Evolutionary conservation across 495 filamentous ascomycete genomes (phyloP).

Genomic region (Hypomontagnella monticulosa): DNA sequence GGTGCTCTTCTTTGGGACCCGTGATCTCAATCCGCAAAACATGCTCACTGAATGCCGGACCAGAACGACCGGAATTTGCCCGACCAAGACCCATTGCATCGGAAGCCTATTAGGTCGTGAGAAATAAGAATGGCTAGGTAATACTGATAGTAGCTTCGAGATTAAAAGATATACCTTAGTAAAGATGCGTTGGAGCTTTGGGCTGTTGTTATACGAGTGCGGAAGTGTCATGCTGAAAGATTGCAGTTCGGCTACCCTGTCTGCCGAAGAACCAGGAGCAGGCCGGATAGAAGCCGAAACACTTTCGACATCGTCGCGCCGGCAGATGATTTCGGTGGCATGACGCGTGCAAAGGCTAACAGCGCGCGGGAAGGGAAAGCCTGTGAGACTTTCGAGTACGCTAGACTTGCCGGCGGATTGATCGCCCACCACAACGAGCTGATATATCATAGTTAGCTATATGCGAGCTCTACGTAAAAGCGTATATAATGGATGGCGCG

Average conservation of each 20-base stretch:
- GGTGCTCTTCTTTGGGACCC: constrained; percentile 63
- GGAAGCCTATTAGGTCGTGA: not conserved
- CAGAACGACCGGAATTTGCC: not conserved
- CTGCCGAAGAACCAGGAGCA: too few species aligned
- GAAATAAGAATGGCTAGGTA: too few species aligned
- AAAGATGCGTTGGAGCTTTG: constrained; percentile 38
- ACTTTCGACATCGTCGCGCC: constrained; percentile 33
- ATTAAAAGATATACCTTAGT: constrained; percentile 41
- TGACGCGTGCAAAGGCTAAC: constrained; percentile 62
- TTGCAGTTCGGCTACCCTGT: too few species aligned
- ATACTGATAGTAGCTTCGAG: too few species aligned
- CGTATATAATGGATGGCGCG: too few species aligned
- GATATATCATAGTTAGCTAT: too few species aligned
- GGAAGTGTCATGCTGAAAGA: constrained; percentile 17
- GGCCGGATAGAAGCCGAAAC: constrained; percentile 21
- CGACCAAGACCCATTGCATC: too few species aligned
- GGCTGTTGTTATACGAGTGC: constrained; percentile 44
- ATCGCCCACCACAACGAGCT: constrained; percentile 59
- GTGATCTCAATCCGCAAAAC: constrained; percentile 65
- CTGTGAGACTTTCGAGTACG: constrained; percentile 59
- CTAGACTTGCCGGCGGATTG: constrained; percentile 62
- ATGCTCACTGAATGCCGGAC: constrained; percentile 58
- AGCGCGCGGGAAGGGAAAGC: constrained; percentile 57
- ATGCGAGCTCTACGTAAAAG: too few species aligned
- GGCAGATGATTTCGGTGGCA: constrained; percentile 64